Conservation (phyloP, 2,329 filamentous ascomycete genomes). For the Apiospora aurea region DNA sequence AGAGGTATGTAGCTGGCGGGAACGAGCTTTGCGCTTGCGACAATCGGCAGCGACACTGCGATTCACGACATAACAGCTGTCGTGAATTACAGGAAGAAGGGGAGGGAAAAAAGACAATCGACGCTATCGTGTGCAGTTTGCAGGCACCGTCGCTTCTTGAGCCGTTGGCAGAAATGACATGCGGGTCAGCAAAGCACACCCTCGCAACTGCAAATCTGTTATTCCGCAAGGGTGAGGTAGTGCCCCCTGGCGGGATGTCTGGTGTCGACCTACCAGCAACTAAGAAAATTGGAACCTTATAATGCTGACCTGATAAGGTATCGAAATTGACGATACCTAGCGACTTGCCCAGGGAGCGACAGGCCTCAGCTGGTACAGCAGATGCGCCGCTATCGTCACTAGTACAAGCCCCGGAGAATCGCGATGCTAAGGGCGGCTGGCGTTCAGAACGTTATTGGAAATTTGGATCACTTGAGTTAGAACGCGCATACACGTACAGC, state of each 20-base stretch:
- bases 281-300: slow-evolving; percentile 8
- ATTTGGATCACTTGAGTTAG: background rate
- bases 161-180: slow-evolving; percentile 21
- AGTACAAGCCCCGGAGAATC: slow-evolving; percentile 8
- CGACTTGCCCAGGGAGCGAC: background rate
- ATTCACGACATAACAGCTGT: background rate
- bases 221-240: slow-evolving; percentile 15
- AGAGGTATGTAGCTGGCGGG: slow-evolving; percentile 1
- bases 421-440: background rate
- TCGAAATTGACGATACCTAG: slow-evolving; percentile 4
- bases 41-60: background rate
- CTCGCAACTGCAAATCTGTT: slow-evolving; percentile 19
- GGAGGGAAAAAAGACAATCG: background rate
- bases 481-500: background rate
- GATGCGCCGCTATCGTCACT: background rate
- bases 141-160: background rate
- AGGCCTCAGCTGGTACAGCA: slow-evolving; percentile 3
- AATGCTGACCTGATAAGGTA: slow-evolving; percentile 1
- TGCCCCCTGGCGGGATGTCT: slow-evolving; percentile 13
- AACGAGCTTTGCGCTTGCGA: slow-evolving; percentile 2
- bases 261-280: slow-evolving; percentile 14
- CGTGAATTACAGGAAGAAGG: slow-evolving; percentile 1
- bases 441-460: background rate
- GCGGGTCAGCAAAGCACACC: slow-evolving; percentile 16
- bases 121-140: background rate